Base-by-base conservation (phyloP, 192 early-diverging fungal genomes). In the Backusella psychrophila region DNA sequence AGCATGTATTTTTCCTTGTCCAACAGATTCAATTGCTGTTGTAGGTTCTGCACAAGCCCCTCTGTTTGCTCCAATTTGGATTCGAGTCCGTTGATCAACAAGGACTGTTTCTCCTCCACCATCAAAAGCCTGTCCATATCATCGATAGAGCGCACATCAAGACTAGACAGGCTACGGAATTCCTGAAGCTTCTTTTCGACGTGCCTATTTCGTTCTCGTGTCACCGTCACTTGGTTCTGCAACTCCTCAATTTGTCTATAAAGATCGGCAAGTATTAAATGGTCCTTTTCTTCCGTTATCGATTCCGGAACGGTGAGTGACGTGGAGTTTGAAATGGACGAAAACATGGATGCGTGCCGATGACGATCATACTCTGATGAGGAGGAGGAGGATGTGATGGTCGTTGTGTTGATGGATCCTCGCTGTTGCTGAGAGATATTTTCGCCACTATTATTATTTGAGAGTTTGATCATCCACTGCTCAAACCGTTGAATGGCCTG, bases 221-320 rank as follows among this genome's bases (percentile, higher is more conserved):
- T 78, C 14, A 78, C 71, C 1, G 69, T 73, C 31, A 81, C 31
- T 44, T 81, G 69, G 17, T 72, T 69, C 14, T 81, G 72, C 26
- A 81, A 46, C 33, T 77, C 79, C 59, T 77, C 79, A 49, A 81
- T 68, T 65, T 81, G 75, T 12, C 72, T 75, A 12, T 72, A 56
- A 35, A 77, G 31, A 46, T 77, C 79, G 1, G 71, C 14, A 8
- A 76, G 23, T 23, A 56, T 29, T 29, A 63, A 29, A 29, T 63
- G 56, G 12, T 70, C 69, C 14, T 70, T 70, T 44, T 70, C 69
- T 70, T 70, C 69, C 4, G 36, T 26, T 23, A 70, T 70, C 34
- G 69, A 63, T 63, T 63, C 56, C 56, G 56, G 56, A 12, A 63
- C 11, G 26, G 56, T 63, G 56, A 26, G 34, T 2, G 35, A 68